These are phyloP conservation scores for Chlorella variabilis DNA, from an alignment of 163 green algal species.

Conservation along the genomic window DNA sequence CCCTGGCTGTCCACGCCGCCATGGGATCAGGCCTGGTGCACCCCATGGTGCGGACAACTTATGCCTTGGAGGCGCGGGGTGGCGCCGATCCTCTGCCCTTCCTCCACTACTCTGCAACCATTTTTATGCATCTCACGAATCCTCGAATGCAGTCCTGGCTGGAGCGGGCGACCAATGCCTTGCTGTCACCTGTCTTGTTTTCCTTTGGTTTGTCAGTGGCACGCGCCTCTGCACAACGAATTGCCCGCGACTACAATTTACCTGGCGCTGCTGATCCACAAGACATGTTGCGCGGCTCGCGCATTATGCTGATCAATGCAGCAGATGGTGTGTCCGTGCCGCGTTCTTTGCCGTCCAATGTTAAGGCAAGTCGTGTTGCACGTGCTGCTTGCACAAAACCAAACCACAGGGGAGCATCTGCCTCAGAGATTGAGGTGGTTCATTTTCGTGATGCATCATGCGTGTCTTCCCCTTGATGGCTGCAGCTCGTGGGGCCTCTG, in stretches of 20 bases:
- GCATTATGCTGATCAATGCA: neutral
- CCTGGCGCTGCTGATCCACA: neutral
- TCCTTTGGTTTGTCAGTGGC: neutral
- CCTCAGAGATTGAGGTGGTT: neutral
- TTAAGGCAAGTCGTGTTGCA: constrained; percentile 9
- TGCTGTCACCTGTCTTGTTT: neutral
- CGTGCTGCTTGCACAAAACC: too few relatives aligned
- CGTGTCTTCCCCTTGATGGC: too few relatives aligned
- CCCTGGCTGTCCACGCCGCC: neutral
- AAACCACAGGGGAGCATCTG: too few relatives aligned
- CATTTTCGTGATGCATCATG: neutral
- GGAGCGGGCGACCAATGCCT: neutral
- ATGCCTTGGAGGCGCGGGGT: too few relatives aligned
- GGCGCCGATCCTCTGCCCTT: too few relatives aligned
- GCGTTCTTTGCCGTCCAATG: neutral
- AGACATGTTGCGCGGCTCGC: neutral
- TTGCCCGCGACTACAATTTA: neutral
- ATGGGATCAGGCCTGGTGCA: neutral
- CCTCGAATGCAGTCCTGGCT: neutral
- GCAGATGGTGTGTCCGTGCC: neutral
- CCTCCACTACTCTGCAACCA: too few relatives aligned
- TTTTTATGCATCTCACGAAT: too few relatives aligned
- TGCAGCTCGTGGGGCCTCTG: constrained; percentile 1
- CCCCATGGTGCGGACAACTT: neutral
- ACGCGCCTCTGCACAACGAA: neutral